phyloP scores from a whole-genome alignment of 2,329 filamentous ascomycete species.

The Rhynchosporium secalis region DNA sequence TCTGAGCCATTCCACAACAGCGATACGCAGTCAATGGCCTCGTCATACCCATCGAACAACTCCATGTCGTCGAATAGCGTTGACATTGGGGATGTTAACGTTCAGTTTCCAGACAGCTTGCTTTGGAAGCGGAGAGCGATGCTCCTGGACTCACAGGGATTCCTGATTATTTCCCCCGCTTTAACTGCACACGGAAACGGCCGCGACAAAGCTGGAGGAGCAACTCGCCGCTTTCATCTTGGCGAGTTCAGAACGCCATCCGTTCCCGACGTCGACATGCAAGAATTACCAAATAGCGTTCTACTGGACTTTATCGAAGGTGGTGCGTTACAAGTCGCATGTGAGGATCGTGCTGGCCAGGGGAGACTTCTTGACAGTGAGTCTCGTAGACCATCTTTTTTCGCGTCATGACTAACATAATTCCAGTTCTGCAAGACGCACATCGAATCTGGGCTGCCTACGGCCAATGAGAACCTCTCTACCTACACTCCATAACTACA shows the following conservation, averaged over 20 bases:
- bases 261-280: conserved; percentile 83
- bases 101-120: conserved; percentile 94
- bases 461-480: conserved; percentile 24
- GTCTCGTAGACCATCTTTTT: conserved; percentile 12
- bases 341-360: conserved; percentile 61
- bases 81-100: conserved; percentile 76
- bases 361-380: conserved; percentile 49
- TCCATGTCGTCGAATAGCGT: conserved; percentile 41
- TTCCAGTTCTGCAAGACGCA: conserved; percentile 35
- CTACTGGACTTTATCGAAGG: conserved; percentile 62
- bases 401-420: conserved; percentile 20
- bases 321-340: conserved; percentile 64
- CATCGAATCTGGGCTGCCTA: conserved; percentile 34
- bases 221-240: conserved; percentile 79
- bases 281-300: conserved; percentile 88
- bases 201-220: conserved; percentile 52
- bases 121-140: conserved; percentile 94
- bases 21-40: conserved; percentile 38
- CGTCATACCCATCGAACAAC: conserved; percentile 26
- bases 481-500: background rate
- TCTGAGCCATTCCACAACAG: conserved; percentile 34
- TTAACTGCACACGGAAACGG: conserved; percentile 50
- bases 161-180: conserved; percentile 74
- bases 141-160: conserved; percentile 80
- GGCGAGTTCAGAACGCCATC: conserved; percentile 79